phyloP scores from a whole-genome alignment of 2,329 filamentous ascomycete genomes.

The Aspergillus sp. region DNA sequence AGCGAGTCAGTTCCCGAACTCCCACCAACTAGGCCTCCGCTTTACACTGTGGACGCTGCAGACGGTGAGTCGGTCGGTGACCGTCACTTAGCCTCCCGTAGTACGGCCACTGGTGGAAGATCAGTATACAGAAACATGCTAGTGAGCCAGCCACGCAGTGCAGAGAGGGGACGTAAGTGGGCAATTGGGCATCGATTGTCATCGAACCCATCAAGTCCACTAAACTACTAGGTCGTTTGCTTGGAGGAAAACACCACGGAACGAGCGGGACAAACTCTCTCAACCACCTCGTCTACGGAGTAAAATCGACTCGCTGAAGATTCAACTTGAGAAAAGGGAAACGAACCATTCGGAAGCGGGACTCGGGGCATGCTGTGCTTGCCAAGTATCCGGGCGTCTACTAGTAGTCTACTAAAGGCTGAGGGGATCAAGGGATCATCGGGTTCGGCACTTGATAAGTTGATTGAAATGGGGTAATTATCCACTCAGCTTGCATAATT shows the following conservation, averaged over 20 bases:
- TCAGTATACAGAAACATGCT: background rate
- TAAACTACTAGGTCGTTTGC: background rate
- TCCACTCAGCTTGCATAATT: background rate
- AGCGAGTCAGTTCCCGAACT: background rate
- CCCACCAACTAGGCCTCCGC: background rate
- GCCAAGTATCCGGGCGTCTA: slow-evolving; percentile 1
- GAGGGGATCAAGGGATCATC: background rate
- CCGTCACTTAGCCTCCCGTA: no score
- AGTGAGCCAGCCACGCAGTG: background rate
- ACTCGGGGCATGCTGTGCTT: background rate
- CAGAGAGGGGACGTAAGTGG: background rate
- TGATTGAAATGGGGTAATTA: background rate
- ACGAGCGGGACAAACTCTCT: background rate
- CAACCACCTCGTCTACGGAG: no score
- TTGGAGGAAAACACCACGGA: background rate
- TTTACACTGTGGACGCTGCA: background rate
- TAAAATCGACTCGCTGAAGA: no score
- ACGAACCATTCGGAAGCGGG: background rate
- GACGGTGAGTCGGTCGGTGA: background rate
- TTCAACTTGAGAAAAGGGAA: background rate
- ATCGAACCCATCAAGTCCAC: no score
- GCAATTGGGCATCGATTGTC: no score
- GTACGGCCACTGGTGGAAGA: background rate
- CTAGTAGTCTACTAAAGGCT: background rate
- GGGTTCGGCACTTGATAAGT: background rate